phyloP scores from a whole-genome alignment of 108 stramenopile genomes.

The Craspedostauros australis region DNA sequence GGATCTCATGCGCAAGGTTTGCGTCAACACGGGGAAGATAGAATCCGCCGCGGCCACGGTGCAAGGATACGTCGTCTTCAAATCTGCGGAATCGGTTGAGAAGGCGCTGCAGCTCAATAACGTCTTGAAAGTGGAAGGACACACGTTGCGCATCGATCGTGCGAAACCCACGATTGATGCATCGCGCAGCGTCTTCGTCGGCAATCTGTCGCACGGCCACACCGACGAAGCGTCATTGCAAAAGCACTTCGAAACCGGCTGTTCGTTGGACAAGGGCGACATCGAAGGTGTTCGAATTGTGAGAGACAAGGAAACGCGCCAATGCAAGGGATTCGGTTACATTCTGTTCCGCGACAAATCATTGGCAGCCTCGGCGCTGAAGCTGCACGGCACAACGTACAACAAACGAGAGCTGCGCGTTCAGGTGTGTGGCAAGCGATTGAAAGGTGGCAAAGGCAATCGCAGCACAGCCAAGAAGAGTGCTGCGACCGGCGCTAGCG shows the following conservation, averaged over 20 bases:
- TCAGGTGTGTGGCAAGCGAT: conserved; percentile 66
- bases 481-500: too few species aligned
- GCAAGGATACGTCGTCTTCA: conserved; percentile 78
- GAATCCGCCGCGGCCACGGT: conserved; percentile 27
- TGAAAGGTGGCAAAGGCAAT: conserved; percentile 44
- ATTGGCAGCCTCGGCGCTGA: conserved; percentile 50
- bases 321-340: conserved; percentile 83
- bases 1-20: conserved; percentile 64
- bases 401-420: conserved; percentile 66
- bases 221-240: conserved; percentile 63
- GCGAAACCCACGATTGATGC: conserved; percentile 43
- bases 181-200: conserved; percentile 65
- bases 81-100: conserved; percentile 37
- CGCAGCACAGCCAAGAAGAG: too few species aligned
- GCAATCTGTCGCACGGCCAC: conserved; percentile 67
- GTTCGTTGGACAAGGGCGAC: conserved; percentile 29
- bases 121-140: conserved; percentile 17
- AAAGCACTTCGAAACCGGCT: conserved; percentile 47
- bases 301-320: conserved; percentile 67
- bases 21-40: conserved; percentile 55
- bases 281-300: conserved; percentile 67
- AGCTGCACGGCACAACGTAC: conserved; percentile 52
- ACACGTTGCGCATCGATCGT: conserved; percentile 42
- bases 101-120: conserved; percentile 70
- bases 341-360: conserved; percentile 55